phyloP scores from a whole-genome alignment of 164 flowering plant genomes.

The Magnolia changhungtana region DNA sequence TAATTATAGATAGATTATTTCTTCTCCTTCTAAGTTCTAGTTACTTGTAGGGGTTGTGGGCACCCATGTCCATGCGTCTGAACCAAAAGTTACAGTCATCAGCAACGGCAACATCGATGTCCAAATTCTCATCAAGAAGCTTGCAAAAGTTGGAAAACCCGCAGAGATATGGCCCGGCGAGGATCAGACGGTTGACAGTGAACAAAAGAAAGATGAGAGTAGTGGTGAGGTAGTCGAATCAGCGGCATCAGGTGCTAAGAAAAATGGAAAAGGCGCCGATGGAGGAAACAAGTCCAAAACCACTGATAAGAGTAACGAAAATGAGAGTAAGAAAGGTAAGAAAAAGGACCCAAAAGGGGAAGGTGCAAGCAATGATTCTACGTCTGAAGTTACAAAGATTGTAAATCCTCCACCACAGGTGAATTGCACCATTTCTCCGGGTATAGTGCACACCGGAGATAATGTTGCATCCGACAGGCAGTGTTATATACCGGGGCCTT shows the following conservation, averaged over 20 bases:
- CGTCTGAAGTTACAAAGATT: slow-evolving; percentile 4
- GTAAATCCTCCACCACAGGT: slow-evolving; percentile 15
- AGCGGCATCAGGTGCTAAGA: not conserved
- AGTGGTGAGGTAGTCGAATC: not conserved
- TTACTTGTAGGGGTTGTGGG: slow-evolving; percentile 39
- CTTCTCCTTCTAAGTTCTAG: not conserved
- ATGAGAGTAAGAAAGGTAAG: slow-evolving; percentile 1
- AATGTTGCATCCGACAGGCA: slow-evolving; percentile 17
- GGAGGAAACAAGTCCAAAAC: slow-evolving; percentile 13
- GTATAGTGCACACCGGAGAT: not conserved
- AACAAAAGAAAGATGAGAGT: slow-evolving; percentile 18
- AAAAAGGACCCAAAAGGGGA: slow-evolving; percentile 15
- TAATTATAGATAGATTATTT: not conserved
- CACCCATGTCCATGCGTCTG: slow-evolving; percentile 34
- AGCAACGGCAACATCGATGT: slow-evolving; percentile 40
- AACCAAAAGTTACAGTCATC: slow-evolving; percentile 41
- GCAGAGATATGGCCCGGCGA: slow-evolving; percentile 35
- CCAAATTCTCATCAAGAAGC: slow-evolving; percentile 38
- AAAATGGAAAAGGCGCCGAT: slow-evolving; percentile 13
- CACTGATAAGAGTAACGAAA: slow-evolving; percentile 11
- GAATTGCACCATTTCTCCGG: too few relatives aligned
- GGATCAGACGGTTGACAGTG: slow-evolving; percentile 15
- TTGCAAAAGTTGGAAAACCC: slow-evolving; percentile 41
- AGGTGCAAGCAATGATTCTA: not conserved
- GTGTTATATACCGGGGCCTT: slow-evolving; percentile 21